Evolutionary conservation across 352 stramenopile genomes (phyloP).

Genomic region (Phytopythium aichiense): DNA sequence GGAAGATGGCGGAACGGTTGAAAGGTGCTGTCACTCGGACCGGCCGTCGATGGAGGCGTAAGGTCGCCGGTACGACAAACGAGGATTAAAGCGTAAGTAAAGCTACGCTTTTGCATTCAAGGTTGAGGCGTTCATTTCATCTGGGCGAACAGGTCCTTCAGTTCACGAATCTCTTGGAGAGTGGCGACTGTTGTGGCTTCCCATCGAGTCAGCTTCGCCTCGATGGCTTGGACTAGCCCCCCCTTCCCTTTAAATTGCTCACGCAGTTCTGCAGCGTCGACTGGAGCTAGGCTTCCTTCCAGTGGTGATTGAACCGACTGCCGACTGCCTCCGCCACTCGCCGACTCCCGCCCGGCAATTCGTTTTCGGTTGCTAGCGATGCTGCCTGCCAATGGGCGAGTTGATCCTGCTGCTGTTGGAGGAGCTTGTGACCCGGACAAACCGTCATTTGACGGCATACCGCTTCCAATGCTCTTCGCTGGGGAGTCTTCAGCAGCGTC

Average conservation of each 20-base stretch:
- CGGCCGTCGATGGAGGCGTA: conserved; percentile 62
- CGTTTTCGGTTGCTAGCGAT: conserved; percentile 64
- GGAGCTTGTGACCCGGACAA: conserved; percentile 6
- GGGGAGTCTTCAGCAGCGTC: conserved; percentile 4
- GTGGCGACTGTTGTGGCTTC: conserved; percentile 58
- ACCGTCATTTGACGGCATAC: neutral
- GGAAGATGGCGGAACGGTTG: conserved; percentile 48
- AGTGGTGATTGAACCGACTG: conserved; percentile 40
- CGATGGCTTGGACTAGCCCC: conserved; percentile 38
- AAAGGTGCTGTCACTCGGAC: conserved; percentile 59
- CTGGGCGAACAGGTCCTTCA: conserved; percentile 61
- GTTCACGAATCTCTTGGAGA: conserved; percentile 66
- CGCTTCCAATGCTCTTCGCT: neutral
- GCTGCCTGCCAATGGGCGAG: conserved; percentile 37
- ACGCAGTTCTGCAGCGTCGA: conserved; percentile 18
- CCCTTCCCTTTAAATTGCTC: conserved; percentile 35
- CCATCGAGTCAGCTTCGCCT: conserved; percentile 58
- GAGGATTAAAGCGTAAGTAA: neutral
- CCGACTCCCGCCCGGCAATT: conserved; percentile 17
- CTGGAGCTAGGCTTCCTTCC: conserved; percentile 13
- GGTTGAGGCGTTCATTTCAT: conserved; percentile 15
- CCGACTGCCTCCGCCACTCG: conserved; percentile 6
- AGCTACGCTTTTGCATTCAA: neutral
- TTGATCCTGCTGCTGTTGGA: conserved; percentile 9
- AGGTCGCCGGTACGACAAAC: conserved; percentile 30